Evolutionary conservation across 805 yeast species (phyloP).

Genomic region (Kuraishia cidri): DNA sequence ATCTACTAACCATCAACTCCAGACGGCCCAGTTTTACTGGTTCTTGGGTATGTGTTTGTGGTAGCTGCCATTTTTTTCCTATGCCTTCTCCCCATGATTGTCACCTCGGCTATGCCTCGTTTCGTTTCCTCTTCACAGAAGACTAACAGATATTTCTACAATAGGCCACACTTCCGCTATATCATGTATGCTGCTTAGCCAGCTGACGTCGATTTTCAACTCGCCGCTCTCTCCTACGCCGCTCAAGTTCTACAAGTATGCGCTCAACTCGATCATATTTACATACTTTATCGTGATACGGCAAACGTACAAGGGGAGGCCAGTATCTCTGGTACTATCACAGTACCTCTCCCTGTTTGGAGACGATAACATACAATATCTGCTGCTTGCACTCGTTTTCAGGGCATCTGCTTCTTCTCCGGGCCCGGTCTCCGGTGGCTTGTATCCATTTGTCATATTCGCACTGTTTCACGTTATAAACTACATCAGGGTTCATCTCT

Average conservation of each 20-base stretch:
- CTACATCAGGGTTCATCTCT: slow-evolving; percentile 43
- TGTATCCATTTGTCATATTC: slow-evolving; percentile 54
- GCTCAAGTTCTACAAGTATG: slow-evolving; percentile 25
- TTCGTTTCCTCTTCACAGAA: too few species aligned
- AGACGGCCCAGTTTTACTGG: slow-evolving; percentile 64
- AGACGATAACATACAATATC: slow-evolving; percentile 62
- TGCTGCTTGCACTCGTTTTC: slow-evolving; percentile 30
- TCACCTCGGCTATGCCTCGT: too few species aligned
- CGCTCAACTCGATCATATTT: slow-evolving; percentile 42
- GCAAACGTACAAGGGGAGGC: slow-evolving; percentile 41
- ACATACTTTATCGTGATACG: slow-evolving; percentile 57
- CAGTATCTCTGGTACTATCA: slow-evolving; percentile 15
- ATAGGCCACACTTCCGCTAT: slow-evolving; percentile 48
- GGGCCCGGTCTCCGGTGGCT: slow-evolving; percentile 32
- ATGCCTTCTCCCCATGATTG: too few species aligned
- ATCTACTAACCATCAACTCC: too few species aligned
- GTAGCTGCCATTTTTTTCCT: too few species aligned
- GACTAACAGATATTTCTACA: too few species aligned
- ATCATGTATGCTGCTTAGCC: slow-evolving; percentile 27
- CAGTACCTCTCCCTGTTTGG: slow-evolving; percentile 18
- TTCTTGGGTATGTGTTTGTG: too few species aligned
- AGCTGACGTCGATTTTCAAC: slow-evolving; percentile 31
- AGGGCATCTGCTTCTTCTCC: slow-evolving; percentile 31
- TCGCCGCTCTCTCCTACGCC: slow-evolving; percentile 18
- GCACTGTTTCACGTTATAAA: slow-evolving; percentile 57